These are phyloP conservation scores for Setomelanomma holmii DNA, from an alignment of 2,329 filamentous ascomycete genomes.

Conservation along the genomic window DNA sequence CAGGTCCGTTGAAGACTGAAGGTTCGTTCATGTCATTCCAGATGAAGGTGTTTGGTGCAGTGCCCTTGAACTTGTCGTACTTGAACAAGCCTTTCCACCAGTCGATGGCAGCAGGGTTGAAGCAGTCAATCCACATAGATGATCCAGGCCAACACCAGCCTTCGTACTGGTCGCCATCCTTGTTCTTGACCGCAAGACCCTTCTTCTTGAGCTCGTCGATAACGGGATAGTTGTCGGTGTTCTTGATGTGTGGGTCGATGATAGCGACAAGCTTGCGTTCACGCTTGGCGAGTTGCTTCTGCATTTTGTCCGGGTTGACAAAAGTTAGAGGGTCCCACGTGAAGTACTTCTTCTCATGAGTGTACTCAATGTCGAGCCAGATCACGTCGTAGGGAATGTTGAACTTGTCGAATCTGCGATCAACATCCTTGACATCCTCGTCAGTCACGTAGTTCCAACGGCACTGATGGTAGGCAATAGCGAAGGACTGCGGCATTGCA, in stretches of 20 bases:
- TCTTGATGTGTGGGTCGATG: constrained; percentile 98
- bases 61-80: constrained; percentile 87
- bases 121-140: constrained; percentile 94
- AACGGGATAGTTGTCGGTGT: constrained; percentile 77
- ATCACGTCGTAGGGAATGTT: constrained; percentile 98
- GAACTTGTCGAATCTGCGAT: constrained; percentile 93
- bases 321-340: constrained; percentile 95
- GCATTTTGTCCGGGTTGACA: constrained; percentile 83
- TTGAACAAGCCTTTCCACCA: constrained; percentile 94
- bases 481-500: constrained; percentile 88
- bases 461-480: constrained; percentile 95
- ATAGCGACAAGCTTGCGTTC: constrained; percentile 92
- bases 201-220: constrained; percentile 84
- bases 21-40: constrained; percentile 99
- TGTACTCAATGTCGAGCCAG: constrained; percentile 98
- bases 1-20: constrained; percentile 97
- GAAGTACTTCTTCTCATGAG: constrained; percentile 96
- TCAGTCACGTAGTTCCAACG: constrained; percentile 99
- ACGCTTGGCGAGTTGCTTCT: constrained; percentile 82
- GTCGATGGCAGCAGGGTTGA: constrained; percentile 86
- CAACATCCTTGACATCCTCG: constrained; percentile 95
- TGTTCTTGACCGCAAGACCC: constrained; percentile 84
- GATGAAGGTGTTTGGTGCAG: constrained; percentile 84
- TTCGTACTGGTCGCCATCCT: constrained; percentile 86
- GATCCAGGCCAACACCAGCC: constrained; percentile 99